Evolutionary conservation across 768 basidiomycete genomes (phyloP), one percentile per base, ranked within the genome.

Genomic region (Trametes coccinea): DNA sequence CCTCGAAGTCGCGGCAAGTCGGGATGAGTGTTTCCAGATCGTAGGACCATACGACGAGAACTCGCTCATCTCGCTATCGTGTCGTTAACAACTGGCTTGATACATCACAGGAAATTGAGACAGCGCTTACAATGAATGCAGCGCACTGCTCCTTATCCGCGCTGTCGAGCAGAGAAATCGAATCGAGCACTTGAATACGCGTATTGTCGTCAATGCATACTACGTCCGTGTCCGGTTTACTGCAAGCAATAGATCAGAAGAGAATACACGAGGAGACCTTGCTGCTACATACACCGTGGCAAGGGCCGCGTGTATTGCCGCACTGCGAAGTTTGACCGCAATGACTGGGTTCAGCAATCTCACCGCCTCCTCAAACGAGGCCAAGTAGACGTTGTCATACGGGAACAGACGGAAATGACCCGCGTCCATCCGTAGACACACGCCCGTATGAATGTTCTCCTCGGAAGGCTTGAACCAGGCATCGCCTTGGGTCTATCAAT

Each of bases 101-200:
- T 43, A 16, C n/a, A n/a, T n/a, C 10, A 39, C 14, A 40, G 3
- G 33, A 29, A 37, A 22, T 33, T n/a, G 44, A 11, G 34, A 37
- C 5, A 5, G 2, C 0, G 79, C 83, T 69, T 72, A 89, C 90
- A 56, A 93, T 81, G 71, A 95, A 95, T 10, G 93, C 93, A n/a
- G 87, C 93, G 52, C 89, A 93, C 68, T 95, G 93, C 70, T 95
- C 93, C 77, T 94, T 95, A 71, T 95, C 90, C 6, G 92, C 92
- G 44, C 82, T 80, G 5, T 87, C 84, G 43, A 95, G 77, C 58
- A 83, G 80, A 54, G 71, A 68, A 66, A 95, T 84, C 14, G 83
- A 83, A 60, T 91, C 88, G 27, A 95, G 72, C 57, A 95, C 86
- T 74, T 95, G 93, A 53, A 95, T 95, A 5, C 92, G 88, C 1